phyloP scores from a whole-genome alignment of 805 yeast genomes.

The Teunomyces stri region DNA sequence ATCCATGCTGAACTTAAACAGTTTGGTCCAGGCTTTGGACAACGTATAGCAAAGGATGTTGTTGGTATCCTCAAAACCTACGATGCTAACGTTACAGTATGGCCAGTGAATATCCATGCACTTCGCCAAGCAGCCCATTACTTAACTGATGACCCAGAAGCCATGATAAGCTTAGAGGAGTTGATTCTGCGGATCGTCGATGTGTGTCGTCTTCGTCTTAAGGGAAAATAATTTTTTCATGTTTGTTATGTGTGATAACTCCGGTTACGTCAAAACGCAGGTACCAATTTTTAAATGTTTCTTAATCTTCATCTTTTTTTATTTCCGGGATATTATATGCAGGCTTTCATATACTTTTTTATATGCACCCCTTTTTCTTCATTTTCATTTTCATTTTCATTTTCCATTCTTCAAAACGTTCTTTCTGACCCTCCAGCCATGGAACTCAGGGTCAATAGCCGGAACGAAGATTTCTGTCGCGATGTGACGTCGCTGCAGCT shows the following conservation, averaged over 20 bases:
- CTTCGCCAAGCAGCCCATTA: constrained; percentile 26
- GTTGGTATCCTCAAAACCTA: constrained; percentile 40
- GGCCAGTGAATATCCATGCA: constrained; percentile 37
- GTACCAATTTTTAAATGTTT: too few relatives aligned
- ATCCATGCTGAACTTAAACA: constrained; percentile 20
- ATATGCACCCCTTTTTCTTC: too few relatives aligned
- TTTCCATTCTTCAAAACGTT: too few relatives aligned
- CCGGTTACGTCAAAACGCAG: background rate
- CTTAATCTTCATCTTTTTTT: too few relatives aligned
- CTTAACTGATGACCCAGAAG: constrained; percentile 19
- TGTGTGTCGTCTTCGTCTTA: constrained; percentile 10
- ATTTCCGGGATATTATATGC: too few relatives aligned
- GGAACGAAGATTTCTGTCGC: too few relatives aligned
- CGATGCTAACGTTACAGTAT: constrained; percentile 28
- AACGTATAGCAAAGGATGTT: constrained; percentile 31
- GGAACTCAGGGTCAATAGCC: too few relatives aligned
- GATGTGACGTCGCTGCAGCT: too few relatives aligned
- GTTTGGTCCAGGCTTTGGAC: constrained; percentile 24
- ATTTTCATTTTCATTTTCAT: too few relatives aligned
- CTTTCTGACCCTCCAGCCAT: too few relatives aligned
- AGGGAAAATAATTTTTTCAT: constrained; percentile 2
- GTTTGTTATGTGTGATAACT: background rate
- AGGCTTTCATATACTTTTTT: too few relatives aligned
- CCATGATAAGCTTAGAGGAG: constrained; percentile 15
- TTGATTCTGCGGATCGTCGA: constrained; percentile 17